A percentile compares a stretch with the other conserved stretches of the same genome.
Evolutionary conservation across 108 stramenopile species (phyloP).

Genomic region (Nitzschia sp.): DNA sequence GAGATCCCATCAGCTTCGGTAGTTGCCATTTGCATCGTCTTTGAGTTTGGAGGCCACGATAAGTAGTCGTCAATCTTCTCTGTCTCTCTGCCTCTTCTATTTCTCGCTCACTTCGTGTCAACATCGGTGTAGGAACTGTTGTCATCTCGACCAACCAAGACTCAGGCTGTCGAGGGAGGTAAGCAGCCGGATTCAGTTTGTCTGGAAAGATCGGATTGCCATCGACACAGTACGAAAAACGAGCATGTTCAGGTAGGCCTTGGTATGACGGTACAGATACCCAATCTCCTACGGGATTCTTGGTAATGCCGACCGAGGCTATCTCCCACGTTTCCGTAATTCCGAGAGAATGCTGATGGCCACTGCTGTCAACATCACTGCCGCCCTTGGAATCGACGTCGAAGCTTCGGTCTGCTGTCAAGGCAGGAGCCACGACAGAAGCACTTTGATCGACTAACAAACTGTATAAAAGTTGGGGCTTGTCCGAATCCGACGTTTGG

Average conservation of each 20-base stretch:
- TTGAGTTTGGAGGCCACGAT: constrained; percentile 69
- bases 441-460: constrained; percentile 82
- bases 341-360: constrained; percentile 12
- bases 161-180: constrained; percentile 72
- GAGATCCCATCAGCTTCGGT: constrained; percentile 86
- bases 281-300: constrained; percentile 67
- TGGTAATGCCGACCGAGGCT: constrained; percentile 10
- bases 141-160: constrained; percentile 56
- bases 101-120: constrained; percentile 74
- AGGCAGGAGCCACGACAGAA: constrained; percentile 37
- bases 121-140: constrained; percentile 53
- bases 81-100: constrained; percentile 69
- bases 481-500: constrained; percentile 23
- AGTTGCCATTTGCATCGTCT: constrained; percentile 83
- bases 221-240: constrained; percentile 73
- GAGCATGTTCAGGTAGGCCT: constrained; percentile 43
- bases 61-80: constrained; percentile 57
- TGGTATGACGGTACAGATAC: constrained; percentile 61
- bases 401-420: constrained; percentile 40
- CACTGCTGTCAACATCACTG: constrained; percentile 42
- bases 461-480: constrained; percentile 53
- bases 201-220: constrained; percentile 86
- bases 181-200: constrained; percentile 47
- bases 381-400: constrained; percentile 38
- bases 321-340: constrained; percentile 25